Evolutionary conservation across 345 rosid genomes (phyloP), one percentile per base, ranked within the genome.

Genomic region (Populus euphratica): DNA sequence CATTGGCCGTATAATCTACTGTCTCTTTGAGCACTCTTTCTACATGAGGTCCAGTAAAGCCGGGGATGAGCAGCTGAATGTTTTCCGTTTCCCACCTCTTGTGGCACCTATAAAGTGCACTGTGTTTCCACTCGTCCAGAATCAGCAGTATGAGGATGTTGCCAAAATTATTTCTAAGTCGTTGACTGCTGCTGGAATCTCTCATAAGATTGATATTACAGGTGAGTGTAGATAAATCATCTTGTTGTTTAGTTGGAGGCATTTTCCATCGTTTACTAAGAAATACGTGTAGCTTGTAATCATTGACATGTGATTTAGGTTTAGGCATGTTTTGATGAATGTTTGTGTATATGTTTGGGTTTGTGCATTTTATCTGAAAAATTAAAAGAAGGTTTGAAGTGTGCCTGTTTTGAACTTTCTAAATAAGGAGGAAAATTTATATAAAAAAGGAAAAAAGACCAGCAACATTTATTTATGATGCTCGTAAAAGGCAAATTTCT

Each of bases 91-190:
- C 73, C 96, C 97, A 69, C 93, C 99, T 25, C 88, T 93, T 39
- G 94, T 93, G 54, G 98, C 99, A 25, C 97, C 98, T 38, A 90
- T 89, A 78, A 96, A 93, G 76, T 96, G 99, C 86, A 92, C 94
- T 0, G 99, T 96, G 44, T 93, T 93, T 86, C 99, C 99, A 5
- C 92, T 93, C 33, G 92, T 93, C 67, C 94, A 96, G 86, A 92
- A 93, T 81, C 90, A 87, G 73, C 85, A 88, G 71, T 91, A 87
- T n/a, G 99, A 96, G 83, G 88, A 86, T 68, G 93, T 90, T 76
- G 90, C 96, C 77, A 91, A 88, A 85, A 69, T 79, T 38, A 93
- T 93, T 56, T 87, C 94, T 38, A 91, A 84, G 86, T 85, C 92
- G 63, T 85, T 96, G 86, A 91, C 91, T 8, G 88, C 88, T 72